A percentile compares a stretch with the other conserved stretches of the same genome.
These are phyloP conservation scores for Purpureocillium lavendulum DNA, from an alignment of 2,329 filamentous ascomycete species.

Conservation along the genomic window DNA sequence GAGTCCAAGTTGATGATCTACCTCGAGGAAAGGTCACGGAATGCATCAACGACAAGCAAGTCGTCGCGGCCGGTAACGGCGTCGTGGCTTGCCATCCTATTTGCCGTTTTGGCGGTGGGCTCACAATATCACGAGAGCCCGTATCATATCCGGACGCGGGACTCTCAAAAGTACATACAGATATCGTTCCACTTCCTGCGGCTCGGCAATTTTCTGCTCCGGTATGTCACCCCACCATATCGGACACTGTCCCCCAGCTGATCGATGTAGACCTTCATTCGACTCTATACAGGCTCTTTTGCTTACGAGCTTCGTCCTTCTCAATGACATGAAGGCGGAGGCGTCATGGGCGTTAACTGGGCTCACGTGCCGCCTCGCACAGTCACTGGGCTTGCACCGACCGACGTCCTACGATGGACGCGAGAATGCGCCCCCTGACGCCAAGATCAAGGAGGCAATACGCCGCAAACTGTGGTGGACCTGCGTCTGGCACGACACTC, in stretches of 20 bases:
- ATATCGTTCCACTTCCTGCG: conserved; percentile 58
- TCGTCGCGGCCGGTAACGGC: conserved; percentile 47
- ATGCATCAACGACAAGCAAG: conserved; percentile 36
- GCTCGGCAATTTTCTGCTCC: conserved; percentile 53
- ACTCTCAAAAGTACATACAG: conserved; percentile 53
- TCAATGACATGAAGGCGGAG: conserved; percentile 64
- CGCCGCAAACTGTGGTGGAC: conserved; percentile 55
- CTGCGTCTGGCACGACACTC: conserved; percentile 58
- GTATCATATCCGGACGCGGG: conserved; percentile 50
- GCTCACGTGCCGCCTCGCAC: conserved; percentile 55
- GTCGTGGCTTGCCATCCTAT: conserved; percentile 58
- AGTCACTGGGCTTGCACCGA: conserved; percentile 54
- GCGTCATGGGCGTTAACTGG: conserved; percentile 59
- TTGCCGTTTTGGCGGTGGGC: conserved; percentile 56
- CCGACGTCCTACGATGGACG: conserved; percentile 33
- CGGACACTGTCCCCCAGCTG: conserved; percentile 4
- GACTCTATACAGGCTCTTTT: conserved; percentile 58
- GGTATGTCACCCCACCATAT: conserved; percentile 25
- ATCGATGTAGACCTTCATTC: conserved; percentile 44
- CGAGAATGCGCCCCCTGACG: conserved; percentile 33
- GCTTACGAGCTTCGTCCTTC: conserved; percentile 52
- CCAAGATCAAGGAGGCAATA: conserved; percentile 44
- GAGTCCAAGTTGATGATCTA: conserved; percentile 58
- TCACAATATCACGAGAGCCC: conserved; percentile 59
- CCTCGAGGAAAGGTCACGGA: conserved; percentile 53